Conservation (phyloP, 1,284 basidiomycete species). For the Phylloboletellus chloephorus region DNA sequence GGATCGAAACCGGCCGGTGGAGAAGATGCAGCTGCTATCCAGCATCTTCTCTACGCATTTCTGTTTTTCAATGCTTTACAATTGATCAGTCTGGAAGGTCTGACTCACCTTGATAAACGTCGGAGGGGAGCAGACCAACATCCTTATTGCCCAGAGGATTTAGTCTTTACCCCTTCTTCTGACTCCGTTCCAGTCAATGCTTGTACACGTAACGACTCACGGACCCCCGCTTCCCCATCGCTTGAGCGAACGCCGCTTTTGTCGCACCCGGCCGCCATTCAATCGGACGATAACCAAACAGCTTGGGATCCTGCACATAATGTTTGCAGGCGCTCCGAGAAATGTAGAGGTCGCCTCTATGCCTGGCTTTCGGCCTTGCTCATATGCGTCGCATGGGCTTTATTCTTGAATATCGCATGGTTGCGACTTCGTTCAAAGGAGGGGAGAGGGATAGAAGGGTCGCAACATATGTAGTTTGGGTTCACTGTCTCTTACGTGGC, state of each 20-base stretch:
- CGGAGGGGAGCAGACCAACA: slow-evolving; percentile 24
- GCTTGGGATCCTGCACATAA: slow-evolving; percentile 13
- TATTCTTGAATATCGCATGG: slow-evolving; percentile 64
- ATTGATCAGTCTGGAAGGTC: slow-evolving; percentile 43
- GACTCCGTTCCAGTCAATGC: background rate
- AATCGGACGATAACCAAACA: background rate
- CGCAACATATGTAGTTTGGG: background rate
- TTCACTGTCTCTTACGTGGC: background rate
- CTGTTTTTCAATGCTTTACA: slow-evolving; percentile 57
- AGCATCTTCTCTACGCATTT: slow-evolving; percentile 55
- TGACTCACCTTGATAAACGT: slow-evolving; percentile 43
- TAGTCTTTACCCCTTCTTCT: background rate
- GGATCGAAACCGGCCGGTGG: slow-evolving; percentile 16
- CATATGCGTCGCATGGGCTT: slow-evolving; percentile 55
- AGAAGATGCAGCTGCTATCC: slow-evolving; percentile 34
- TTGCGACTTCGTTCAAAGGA: slow-evolving; percentile 45
- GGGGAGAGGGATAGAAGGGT: slow-evolving; percentile 25
- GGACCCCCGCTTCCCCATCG: background rate
- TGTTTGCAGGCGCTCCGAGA: slow-evolving; percentile 36
- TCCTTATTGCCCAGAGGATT: slow-evolving; percentile 18
- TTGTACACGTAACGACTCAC: background rate
- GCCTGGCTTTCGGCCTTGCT: slow-evolving; percentile 40
- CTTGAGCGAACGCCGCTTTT: slow-evolving; percentile 17
- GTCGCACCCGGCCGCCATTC: background rate
- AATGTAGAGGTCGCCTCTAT: slow-evolving; percentile 48